Evolutionary conservation across 129 eudicot genomes (phyloP).

Genomic region (Chrysanthemum lavandulifolium): DNA sequence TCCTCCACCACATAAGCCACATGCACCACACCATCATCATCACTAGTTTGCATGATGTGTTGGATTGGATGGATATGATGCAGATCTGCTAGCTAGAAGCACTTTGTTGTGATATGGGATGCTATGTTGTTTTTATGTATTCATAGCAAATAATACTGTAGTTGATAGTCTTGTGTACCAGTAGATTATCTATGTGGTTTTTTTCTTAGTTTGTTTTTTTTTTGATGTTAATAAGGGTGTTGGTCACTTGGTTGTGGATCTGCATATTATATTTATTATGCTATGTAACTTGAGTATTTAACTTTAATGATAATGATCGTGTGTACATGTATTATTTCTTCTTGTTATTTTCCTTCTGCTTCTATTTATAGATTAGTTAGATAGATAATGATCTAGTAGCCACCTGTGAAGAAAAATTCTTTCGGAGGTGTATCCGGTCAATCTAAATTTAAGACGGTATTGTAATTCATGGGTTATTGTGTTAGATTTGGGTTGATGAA

Average conservation of each 20-base stretch:
- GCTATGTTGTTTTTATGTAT: constrained; percentile 33
- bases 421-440: too few relatives aligned
- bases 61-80: background rate
- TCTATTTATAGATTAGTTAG: too few relatives aligned
- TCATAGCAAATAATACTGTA: constrained; percentile 19
- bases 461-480: too few relatives aligned
- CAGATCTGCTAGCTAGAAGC: constrained; percentile 20
- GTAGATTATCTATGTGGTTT: constrained; percentile 2
- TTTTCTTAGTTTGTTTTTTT: background rate
- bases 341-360: too few relatives aligned
- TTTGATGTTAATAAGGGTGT: constrained; percentile 1
- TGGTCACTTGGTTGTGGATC: constrained; percentile 23
- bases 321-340: too few relatives aligned
- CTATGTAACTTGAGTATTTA: constrained; percentile 2
- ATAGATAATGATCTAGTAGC: too few relatives aligned
- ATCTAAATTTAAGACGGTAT: too few relatives aligned
- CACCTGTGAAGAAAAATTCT: too few relatives aligned
- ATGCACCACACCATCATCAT: constrained; percentile 23
- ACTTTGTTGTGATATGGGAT: constrained; percentile 12
- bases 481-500: too few relatives aligned
- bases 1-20: constrained; percentile 32
- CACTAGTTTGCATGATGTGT: constrained; percentile 9
- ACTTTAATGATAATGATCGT: constrained; percentile 6
- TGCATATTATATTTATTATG: constrained; percentile 3
- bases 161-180: background rate